A percentile compares a stretch with the other conserved stretches of the same genome.
Evolutionary conservation across 352 stramenopile genomes (phyloP).

Genomic region (Phytophthora colocasiae): DNA sequence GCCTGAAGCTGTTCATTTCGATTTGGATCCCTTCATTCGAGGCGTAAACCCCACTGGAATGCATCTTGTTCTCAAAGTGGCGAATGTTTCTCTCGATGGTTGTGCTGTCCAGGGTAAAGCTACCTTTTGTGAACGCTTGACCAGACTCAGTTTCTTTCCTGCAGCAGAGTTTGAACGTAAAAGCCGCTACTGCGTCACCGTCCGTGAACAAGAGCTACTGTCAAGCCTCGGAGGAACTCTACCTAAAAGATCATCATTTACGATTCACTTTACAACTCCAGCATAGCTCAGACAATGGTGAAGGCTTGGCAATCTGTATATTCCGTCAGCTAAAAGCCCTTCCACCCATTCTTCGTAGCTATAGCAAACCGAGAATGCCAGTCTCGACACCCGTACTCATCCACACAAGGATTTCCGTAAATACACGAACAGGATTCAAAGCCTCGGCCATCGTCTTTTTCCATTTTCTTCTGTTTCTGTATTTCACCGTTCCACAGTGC

Average conservation of each 20-base stretch:
- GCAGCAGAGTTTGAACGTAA: slow-evolving; percentile 35
- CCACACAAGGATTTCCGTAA: slow-evolving; percentile 91
- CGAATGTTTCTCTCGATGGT: slow-evolving; percentile 32
- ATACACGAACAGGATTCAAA: slow-evolving; percentile 91
- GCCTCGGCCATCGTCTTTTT: slow-evolving; percentile 65
- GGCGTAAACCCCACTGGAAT: slow-evolving; percentile 28
- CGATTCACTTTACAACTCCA: slow-evolving; percentile 36
- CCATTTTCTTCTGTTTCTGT: slow-evolving; percentile 39
- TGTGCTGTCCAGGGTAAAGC: slow-evolving; percentile 33
- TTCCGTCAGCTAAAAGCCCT: slow-evolving; percentile 65
- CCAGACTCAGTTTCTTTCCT: slow-evolving; percentile 30
- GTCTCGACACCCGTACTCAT: slow-evolving; percentile 91
- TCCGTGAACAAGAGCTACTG: slow-evolving; percentile 36
- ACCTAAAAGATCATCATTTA: slow-evolving; percentile 26
- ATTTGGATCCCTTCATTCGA: slow-evolving; percentile 31
- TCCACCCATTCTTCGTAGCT: slow-evolving; percentile 90
- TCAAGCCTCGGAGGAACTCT: slow-evolving; percentile 36
- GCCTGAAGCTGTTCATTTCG: slow-evolving; percentile 28
- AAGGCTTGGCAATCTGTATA: too few species aligned
- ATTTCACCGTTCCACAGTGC: slow-evolving; percentile 52
- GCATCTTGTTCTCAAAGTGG: slow-evolving; percentile 34
- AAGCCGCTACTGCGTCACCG: slow-evolving; percentile 28
- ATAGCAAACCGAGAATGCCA: slow-evolving; percentile 87
- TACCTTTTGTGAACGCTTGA: slow-evolving; percentile 21
- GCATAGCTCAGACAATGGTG: slow-evolving; percentile 7